Percentiles rank a stretch among this genome's conserved stretches.
Evolutionary conservation across 305 asterid genomes (phyloP).

Genomic region (Ruellia speciosa): DNA sequence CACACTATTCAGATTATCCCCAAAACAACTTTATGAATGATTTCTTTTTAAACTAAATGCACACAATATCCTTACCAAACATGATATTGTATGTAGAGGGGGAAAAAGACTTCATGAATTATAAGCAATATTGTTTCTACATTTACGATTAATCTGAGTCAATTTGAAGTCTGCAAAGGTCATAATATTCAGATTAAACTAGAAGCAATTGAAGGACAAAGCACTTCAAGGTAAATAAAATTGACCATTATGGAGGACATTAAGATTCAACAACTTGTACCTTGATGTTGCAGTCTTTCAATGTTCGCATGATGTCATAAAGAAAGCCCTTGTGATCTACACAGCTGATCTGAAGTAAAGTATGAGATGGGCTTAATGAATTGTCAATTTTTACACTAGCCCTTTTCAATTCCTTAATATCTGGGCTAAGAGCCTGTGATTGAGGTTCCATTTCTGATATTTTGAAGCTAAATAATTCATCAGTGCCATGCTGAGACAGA

Average conservation of each 20-base stretch:
- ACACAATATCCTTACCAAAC: no score
- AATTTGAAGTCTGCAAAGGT: no score
- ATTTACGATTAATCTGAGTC: no score
- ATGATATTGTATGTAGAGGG: no score
- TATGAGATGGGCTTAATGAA: conserved; percentile 72
- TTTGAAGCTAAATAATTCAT: conserved; percentile 57
- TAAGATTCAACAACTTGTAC: conserved; percentile 23
- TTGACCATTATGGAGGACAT: neutral
- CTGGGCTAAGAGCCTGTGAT: conserved; percentile 65
- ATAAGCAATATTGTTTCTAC: no score
- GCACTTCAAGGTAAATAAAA: conserved; percentile 12
- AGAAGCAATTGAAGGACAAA: conserved; percentile 4
- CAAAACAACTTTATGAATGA: no score
- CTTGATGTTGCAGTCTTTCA: conserved; percentile 71
- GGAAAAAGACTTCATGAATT: no score
- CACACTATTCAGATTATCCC: no score
- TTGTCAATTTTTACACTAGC: conserved; percentile 57
- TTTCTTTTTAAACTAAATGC: no score
- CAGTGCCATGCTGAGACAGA: conserved; percentile 45
- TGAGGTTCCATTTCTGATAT: conserved; percentile 48
- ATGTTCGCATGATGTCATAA: conserved; percentile 64
- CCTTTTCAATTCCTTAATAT: conserved; percentile 46
- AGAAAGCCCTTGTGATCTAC: conserved; percentile 80
- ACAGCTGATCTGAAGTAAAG: conserved; percentile 72
- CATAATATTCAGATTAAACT: neutral